Evolutionary conservation across 2,329 filamentous ascomycete species (phyloP), one percentile per base, ranked within the genome.

Genomic region (Mycocentrospora acerina): DNA sequence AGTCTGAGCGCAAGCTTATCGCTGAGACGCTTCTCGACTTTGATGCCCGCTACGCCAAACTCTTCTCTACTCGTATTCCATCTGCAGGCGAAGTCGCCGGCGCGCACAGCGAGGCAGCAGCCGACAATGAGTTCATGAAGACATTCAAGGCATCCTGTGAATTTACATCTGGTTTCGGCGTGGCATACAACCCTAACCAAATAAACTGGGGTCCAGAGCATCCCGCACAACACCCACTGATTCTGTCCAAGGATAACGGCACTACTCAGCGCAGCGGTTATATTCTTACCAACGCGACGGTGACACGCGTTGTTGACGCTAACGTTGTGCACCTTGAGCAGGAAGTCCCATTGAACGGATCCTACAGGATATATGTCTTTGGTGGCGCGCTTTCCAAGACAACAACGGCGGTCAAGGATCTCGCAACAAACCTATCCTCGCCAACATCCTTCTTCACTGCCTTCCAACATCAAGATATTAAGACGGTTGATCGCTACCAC

Each of bases 301-400:
- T 95, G 9, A 95, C 89, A 1, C 81, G 90, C 32, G 86, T 95
- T 15, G 83, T 86, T 1, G 90, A 96, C 61, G 86, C 90, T 61
- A 95, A 95, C 67, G 83, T 88, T 4, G 89, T 95, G 1, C 87
- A 94, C 56, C 77, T 95, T 8, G 90, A 95, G 69, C 90, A 95
- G 67, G 87, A 94, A 60, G 79, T 95, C 22, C 90, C 90, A 0
- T 75, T 90, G 42, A 95, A 95, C 67, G 90, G 90, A 29, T 84
- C 89, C 2, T 95, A 90, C 76, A 80, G 90, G 39, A 76, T 95
- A 44, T 94, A 90, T 64, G 68, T 95, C 47, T 95, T 94, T 64
- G 89, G 81, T n/a, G 90, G 90, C 40, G 74, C 76, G 28, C 81
- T 81, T 7, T 60, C 71, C 7, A 53, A 46, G 11, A 73, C 74